Percentiles rank a stretch among this genome's conserved stretches.
These are phyloP conservation scores for grape (Vitis vinifera) DNA, from an alignment of 164 flowering plant species.

Conservation along the genomic window ASM3070453v1 NC_081823.1:14995001-14995500, in stretches of 20 bases:
- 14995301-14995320: conserved; percentile 66
- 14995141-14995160: conserved; percentile 2
- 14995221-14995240: neutral
- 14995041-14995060: too few relatives aligned
- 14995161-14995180: neutral
- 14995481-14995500: neutral
- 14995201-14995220: neutral
- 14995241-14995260: conserved; percentile 35
- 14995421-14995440: neutral
- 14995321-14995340: conserved; percentile 73
- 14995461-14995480: neutral
- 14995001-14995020: too few relatives aligned
- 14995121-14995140: neutral
- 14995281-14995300: conserved; percentile 86
- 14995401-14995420: neutral
- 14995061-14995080: too few relatives aligned
- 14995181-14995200: neutral
- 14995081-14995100: too few relatives aligned
- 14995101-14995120: too few relatives aligned
- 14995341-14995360: conserved; percentile 91
- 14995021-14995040: too few relatives aligned
- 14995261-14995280: conserved; percentile 80
- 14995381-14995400: neutral
- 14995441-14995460: neutral
- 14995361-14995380: neutral